Conservation (phyloP, 2,329 filamentous ascomycete species). For the Aspergillus udagawae region DNA sequence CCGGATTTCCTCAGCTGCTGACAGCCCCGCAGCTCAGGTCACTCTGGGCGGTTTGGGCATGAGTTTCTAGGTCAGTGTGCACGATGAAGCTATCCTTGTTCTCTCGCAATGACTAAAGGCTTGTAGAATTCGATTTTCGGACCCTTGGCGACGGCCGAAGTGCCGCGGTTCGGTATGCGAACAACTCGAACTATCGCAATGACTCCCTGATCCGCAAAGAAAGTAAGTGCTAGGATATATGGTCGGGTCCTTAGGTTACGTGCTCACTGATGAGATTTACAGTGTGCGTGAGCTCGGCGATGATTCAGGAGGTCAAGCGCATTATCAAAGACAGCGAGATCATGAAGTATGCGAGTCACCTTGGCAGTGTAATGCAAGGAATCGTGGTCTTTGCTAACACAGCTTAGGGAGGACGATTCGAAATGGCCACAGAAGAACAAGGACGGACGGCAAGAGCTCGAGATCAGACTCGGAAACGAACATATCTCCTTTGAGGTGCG, state of each 20-base stretch:
- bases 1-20: slow-evolving; percentile 40
- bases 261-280: slow-evolving; percentile 16
- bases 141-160: slow-evolving; percentile 89
- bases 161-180: slow-evolving; percentile 92
- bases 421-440: slow-evolving; percentile 99
- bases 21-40: slow-evolving; percentile 70
- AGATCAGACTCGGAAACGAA: slow-evolving; percentile 88
- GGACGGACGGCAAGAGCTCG: slow-evolving; percentile 92
- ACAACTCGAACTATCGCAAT: slow-evolving; percentile 99
- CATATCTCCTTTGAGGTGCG: slow-evolving; percentile 94
- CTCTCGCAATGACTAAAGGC: slow-evolving; percentile 22
- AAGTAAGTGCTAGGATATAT: slow-evolving; percentile 58
- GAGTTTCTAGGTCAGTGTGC: slow-evolving; percentile 78
- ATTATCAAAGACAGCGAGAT: slow-evolving; percentile 98
- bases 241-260: slow-evolving; percentile 1
- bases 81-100: slow-evolving; percentile 1
- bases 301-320: slow-evolving; percentile 92
- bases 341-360: slow-evolving; percentile 65
- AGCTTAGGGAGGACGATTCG: slow-evolving; percentile 81
- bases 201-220: slow-evolving; percentile 99
- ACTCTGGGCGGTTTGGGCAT: slow-evolving; percentile 95
- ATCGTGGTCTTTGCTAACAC: slow-evolving; percentile 13
- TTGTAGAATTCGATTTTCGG: slow-evolving; percentile 88
- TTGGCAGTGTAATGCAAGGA: not conserved
- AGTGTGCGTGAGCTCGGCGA: slow-evolving; percentile 94